Conservation (phyloP, 139 green algal species). For the Chlorella sp. region DNA sequence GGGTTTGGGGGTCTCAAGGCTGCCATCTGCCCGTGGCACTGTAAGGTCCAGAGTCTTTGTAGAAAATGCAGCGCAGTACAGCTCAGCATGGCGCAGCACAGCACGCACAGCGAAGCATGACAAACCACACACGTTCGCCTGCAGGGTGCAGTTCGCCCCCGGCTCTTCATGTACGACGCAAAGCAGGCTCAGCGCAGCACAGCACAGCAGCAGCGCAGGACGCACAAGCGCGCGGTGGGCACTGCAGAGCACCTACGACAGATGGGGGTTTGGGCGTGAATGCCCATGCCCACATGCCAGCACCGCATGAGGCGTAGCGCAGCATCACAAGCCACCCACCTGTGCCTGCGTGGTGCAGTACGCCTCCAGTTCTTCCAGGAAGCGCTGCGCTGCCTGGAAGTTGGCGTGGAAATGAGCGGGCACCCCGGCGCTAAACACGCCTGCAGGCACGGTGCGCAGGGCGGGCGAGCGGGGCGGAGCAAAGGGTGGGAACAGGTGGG, state of each 20-base stretch:
- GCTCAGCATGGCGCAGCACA: too few relatives aligned
- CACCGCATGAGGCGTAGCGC: neutral
- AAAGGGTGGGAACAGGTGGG: neutral
- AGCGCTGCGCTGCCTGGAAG: conserved; percentile 70
- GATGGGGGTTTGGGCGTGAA: too few relatives aligned
- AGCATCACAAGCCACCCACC: neutral
- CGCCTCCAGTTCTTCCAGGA: conserved; percentile 64
- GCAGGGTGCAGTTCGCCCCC: conserved; percentile 28
- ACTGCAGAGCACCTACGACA: too few relatives aligned
- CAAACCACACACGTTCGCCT: neutral
- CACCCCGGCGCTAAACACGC: conserved; percentile 86
- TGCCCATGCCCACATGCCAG: too few relatives aligned
- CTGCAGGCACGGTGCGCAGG: conserved; percentile 35
- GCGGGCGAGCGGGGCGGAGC: neutral
- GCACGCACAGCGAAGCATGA: neutral
- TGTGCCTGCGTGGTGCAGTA: conserved; percentile 37
- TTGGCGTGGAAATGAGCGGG: conserved; percentile 87
- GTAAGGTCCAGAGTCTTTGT: too few relatives aligned
- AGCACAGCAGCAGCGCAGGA: too few relatives aligned
- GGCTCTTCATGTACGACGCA: conserved; percentile 14
- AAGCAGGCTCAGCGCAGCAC: too few relatives aligned
- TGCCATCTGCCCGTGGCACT: neutral
- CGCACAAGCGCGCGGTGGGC: too few relatives aligned
- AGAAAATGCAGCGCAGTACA: too few relatives aligned
- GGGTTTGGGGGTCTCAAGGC: too few relatives aligned